Percentiles rank a stretch among this genome's conserved stretches.
These are phyloP conservation scores for Phanerodontia chrysosporium DNA, from an alignment of 768 basidiomycete species.

Conservation along the genomic window DNA sequence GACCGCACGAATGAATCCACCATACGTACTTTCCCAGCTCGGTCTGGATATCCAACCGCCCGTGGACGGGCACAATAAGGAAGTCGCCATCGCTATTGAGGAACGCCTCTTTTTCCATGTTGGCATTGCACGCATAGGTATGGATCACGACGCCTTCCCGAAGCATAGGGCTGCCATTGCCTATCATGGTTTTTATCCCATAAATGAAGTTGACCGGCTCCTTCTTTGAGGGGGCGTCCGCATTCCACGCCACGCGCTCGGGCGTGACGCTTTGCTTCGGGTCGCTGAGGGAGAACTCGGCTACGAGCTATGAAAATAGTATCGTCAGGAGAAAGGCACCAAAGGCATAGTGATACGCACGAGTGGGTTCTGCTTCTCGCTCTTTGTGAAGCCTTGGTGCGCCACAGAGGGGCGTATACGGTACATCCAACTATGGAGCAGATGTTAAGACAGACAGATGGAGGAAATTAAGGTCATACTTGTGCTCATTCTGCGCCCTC, in stretches of 20 bases:
- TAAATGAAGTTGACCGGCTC: conserved; percentile 50
- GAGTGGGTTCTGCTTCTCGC: conserved; percentile 51
- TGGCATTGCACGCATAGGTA: conserved; percentile 53
- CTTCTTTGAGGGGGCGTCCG: conserved; percentile 44
- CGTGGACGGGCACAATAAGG: conserved; percentile 63
- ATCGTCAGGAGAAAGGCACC: too few species aligned
- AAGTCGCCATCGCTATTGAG: conserved; percentile 63
- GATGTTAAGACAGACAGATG: neutral
- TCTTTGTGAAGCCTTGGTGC: conserved; percentile 48
- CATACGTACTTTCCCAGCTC: conserved; percentile 57
- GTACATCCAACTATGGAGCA: conserved; percentile 49
- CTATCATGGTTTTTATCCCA: conserved; percentile 59
- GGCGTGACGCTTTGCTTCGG: conserved; percentile 57
- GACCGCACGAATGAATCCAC: neutral
- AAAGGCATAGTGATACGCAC: too few species aligned
- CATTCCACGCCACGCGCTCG: conserved; percentile 63
- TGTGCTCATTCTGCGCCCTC: conserved; percentile 46
- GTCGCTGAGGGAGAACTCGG: conserved; percentile 56
- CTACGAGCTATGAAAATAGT: too few species aligned
- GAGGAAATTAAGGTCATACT: conserved; percentile 31
- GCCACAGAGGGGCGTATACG: conserved; percentile 67
- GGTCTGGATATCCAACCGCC: conserved; percentile 63
- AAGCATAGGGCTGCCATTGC: conserved; percentile 58
- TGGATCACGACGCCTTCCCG: conserved; percentile 62
- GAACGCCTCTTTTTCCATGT: conserved; percentile 59